phyloP scores from a whole-genome alignment of 2,329 filamentous ascomycete genomes.

The Aspergillaceae sp. region DNA sequence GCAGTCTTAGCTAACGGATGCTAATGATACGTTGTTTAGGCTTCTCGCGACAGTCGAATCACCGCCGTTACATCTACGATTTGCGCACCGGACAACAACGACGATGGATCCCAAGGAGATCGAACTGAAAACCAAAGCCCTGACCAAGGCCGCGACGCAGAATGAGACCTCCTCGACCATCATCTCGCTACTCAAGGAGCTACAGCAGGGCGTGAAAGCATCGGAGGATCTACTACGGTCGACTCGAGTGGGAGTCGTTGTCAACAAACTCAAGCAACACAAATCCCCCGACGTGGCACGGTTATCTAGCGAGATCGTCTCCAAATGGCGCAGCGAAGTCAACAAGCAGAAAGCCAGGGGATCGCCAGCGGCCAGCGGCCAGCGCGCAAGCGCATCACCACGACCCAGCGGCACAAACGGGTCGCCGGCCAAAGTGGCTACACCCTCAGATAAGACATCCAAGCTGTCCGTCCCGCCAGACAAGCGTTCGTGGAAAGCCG shows the following conservation, averaged over 20 bases:
- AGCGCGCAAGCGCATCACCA: conserved; percentile 32
- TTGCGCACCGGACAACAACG: conserved; percentile 4
- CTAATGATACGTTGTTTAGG: neutral
- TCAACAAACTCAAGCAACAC: conserved; percentile 77
- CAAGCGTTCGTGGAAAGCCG: conserved; percentile 73
- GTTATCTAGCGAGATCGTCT: conserved; percentile 72
- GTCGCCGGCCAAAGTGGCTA: conserved; percentile 42
- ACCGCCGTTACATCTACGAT: neutral
- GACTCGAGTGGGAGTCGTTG: conserved; percentile 83
- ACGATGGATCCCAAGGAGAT: conserved; percentile 76
- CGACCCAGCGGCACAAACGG: conserved; percentile 44
- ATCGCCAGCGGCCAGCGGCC: conserved; percentile 28
- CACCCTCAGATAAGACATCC: conserved; percentile 41
- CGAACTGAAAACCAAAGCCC: conserved; percentile 63
- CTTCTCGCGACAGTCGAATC: neutral
- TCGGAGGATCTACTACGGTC: conserved; percentile 85
- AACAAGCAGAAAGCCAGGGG: conserved; percentile 40
- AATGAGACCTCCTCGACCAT: conserved; percentile 67
- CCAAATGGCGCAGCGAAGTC: conserved; percentile 49
- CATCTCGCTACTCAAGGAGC: conserved; percentile 62
- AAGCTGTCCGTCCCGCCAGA: conserved; percentile 55
- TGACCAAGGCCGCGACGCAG: conserved; percentile 67
- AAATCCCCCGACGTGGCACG: conserved; percentile 64
- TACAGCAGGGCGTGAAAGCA: conserved; percentile 71
- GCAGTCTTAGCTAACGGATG: neutral